A percentile compares a stretch with the other conserved stretches of the same genome.
Evolutionary conservation across 2,329 filamentous ascomycete species (phyloP).

Genomic region (Monosporascus sp.): DNA sequence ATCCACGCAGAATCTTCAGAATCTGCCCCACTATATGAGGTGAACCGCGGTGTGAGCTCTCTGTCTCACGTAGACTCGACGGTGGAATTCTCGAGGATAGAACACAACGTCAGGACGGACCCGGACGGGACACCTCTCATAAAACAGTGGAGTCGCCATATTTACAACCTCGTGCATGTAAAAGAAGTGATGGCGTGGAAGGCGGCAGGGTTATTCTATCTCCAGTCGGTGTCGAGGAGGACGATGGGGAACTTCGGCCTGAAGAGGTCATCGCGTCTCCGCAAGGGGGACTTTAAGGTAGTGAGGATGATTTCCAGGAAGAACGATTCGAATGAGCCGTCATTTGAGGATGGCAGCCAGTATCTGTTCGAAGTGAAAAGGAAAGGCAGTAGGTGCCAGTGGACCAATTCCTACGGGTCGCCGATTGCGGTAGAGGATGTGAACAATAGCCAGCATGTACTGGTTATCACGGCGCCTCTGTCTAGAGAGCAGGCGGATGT

Average conservation of each 20-base stretch:
- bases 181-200: background rate
- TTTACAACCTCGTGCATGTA: constrained; percentile 7
- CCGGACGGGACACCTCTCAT: background rate
- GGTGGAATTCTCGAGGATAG: constrained; percentile 6
- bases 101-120: constrained; percentile 1
- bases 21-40: constrained; percentile 23
- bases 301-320: too few relatives aligned
- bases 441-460: too few relatives aligned
- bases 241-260: constrained; percentile 6
- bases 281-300: too few relatives aligned
- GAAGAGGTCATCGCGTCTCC: constrained; percentile 2
- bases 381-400: too few relatives aligned
- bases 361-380: too few relatives aligned
- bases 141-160: background rate
- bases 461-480: too few relatives aligned
- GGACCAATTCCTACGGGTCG: too few relatives aligned
- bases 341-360: too few relatives aligned
- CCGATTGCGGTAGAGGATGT: too few relatives aligned
- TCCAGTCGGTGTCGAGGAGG: constrained; percentile 2
- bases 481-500: too few relatives aligned
- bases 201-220: background rate
- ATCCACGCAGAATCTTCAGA: constrained; percentile 27
- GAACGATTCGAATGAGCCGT: too few relatives aligned
- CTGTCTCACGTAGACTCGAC: constrained; percentile 5
- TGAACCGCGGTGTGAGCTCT: constrained; percentile 6